phyloP scores from a whole-genome alignment of 176 grass and related monocot genomes.

The Alloteropsis semialata region DNA sequence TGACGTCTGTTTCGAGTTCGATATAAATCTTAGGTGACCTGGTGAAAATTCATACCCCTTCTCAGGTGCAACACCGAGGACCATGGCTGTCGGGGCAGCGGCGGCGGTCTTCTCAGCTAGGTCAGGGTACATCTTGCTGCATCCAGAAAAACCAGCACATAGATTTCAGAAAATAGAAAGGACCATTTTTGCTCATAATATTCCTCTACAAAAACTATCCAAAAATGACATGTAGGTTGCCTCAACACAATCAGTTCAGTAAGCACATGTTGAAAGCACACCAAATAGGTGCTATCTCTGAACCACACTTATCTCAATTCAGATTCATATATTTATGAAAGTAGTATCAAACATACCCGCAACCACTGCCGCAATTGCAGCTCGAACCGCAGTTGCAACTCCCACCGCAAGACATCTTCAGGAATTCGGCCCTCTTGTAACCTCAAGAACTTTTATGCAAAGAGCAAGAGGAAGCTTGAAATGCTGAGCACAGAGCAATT shows the following conservation, averaged over 20 bases:
- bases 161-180: neutral
- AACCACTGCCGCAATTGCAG: constrained; percentile 20
- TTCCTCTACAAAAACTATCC: neutral
- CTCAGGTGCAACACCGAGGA: constrained; percentile 29
- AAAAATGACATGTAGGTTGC: neutral
- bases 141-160: neutral
- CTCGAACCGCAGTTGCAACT: constrained; percentile 21
- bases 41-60: constrained; percentile 10
- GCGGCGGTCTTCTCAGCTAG: constrained; percentile 15
- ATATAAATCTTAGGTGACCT: neutral
- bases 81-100: neutral
- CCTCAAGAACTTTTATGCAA: neutral
- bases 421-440: neutral
- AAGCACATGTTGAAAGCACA: neutral
- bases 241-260: too few relatives aligned
- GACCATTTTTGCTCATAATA: neutral
- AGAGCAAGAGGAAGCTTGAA: neutral
- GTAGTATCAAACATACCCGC: neutral
- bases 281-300: neutral
- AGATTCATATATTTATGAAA: neutral
- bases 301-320: neutral
- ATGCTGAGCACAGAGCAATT: neutral
- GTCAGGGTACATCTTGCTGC: constrained; percentile 42
- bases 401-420: constrained; percentile 19
- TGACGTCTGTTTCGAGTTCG: neutral